Evolutionary conservation across 192 early-diverging fungal genomes (phyloP), one percentile per base, ranked within the genome.

Genomic region (Linnemannia elongata): DNA sequence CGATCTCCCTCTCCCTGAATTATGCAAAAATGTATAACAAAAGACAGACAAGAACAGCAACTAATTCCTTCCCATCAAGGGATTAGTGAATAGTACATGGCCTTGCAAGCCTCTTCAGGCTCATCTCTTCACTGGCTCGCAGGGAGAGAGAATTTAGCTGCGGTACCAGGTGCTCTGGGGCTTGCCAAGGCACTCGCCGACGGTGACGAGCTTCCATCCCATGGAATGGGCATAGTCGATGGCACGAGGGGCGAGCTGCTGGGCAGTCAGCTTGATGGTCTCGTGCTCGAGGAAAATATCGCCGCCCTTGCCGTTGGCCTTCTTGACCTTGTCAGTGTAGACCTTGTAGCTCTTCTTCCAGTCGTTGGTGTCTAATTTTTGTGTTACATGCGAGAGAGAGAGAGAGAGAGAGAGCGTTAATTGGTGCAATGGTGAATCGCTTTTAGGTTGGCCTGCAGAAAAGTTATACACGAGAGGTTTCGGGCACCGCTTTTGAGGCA

Each of bases 201-300:
- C 90, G 66, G 90, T 86, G 52, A 87, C 88, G 68, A 91, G 76
- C 83, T 90, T 90, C 85, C 88, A 90, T 9, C 80, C 78, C 60
- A 81, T 70, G 33, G 30, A 68, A 54, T 86, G 77, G 68, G 89
- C 88, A 35, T 83, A 83, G 15, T 69, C 41, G 44, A 92, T 82
- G 33, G 85, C 88, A 80, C 88, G 72, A 15, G 89, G 90, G 38
- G 89, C 89, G 27, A 92, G 73, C 52, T 89, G 44, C 27, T 73
- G n/a, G 24, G 74, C 81, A 12, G 91, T 91, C 20, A 72, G 22
- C 66, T 88, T 39, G 76, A 88, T 75, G 24, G 81, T 76, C 70
- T 91, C 90, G 66, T 91, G 90, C 70, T 88, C 33, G 1, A 91
- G 69, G 22, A 72, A 57, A 69, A 89, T 91, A 44, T 76, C 84